These are phyloP conservation scores for Talaromyces sp. DNA, from an alignment of 2,329 filamentous ascomycete genomes.

Conservation along the genomic window DNA sequence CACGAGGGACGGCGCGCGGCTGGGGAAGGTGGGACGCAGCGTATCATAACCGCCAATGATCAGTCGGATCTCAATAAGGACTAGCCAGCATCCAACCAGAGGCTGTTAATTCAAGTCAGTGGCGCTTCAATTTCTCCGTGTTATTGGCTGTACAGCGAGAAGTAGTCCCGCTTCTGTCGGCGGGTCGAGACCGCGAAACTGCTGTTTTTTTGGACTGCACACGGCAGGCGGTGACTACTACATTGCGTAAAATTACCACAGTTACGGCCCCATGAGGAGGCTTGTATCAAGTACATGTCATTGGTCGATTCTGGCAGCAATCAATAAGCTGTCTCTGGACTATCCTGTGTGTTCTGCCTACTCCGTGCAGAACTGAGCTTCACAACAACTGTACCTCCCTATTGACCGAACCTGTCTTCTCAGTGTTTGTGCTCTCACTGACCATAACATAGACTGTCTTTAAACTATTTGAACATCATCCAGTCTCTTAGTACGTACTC, in stretches of 20 bases:
- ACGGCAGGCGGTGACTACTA: constrained; percentile 17
- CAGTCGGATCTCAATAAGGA: not conserved
- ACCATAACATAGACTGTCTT: not conserved
- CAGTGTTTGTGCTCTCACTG: too few species aligned
- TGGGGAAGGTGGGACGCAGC: constrained; percentile 6
- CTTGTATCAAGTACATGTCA: not conserved
- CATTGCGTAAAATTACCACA: constrained; percentile 2
- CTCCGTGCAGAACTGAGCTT: too few species aligned
- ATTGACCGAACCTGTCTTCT: too few species aligned
- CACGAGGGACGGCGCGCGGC: constrained; percentile 15
- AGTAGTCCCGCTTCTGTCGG: constrained; percentile 5
- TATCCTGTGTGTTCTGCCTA: not conserved
- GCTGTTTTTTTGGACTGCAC: constrained; percentile 10
- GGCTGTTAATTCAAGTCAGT: not conserved
- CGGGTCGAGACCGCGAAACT: constrained; percentile 15
- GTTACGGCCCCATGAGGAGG: constrained; percentile 5
- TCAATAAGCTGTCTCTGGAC: not conserved
- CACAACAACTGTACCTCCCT: too few species aligned
- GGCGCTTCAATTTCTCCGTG: not conserved
- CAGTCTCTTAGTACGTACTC: not conserved
- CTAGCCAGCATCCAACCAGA: constrained; percentile 1
- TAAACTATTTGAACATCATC: not conserved
- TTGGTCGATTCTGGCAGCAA: not conserved
- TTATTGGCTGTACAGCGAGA: constrained; percentile 4
- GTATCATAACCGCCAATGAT: constrained; percentile 9